Base-by-base conservation (phyloP, 345 rosid genomes). In the Linum lewisii region DNA sequence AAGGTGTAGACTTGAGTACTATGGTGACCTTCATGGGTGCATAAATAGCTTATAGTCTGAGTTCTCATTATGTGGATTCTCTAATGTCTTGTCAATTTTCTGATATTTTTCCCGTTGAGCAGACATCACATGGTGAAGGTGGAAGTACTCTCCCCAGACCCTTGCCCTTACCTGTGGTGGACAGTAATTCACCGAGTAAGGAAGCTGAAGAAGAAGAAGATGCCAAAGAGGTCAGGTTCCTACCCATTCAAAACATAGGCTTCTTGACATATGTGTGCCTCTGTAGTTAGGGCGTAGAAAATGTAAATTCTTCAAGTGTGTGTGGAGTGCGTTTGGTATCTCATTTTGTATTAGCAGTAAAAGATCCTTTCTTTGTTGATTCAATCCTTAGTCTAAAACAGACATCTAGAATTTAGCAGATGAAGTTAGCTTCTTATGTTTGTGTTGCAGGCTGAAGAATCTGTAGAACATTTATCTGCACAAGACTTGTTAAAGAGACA, bases 81-180 rank as follows among this genome's bases (percentile, higher is more conserved):
- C 45, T 49, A 29, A 29, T 29, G 34, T 67, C 67, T 67, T 65
- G 59, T 51, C 42, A 65, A 58, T 14, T 63, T 26, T 54, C 58
- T 62, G 9, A 29, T 67, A 11, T 57, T 64, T 69, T 23, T 60
- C 3, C n/a, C 5, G 8, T 4, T 57, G 56, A 47, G 72, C 88
- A 89, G 92, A 69, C 78, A 42, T 85, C 73, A 54, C 73, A 66
- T 68, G 79, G 74, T 15, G 83, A 81, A 62, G 58, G 67, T 52
- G 68, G 70, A 66, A 85, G 74, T 68, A 69, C 80, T 69, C 84
- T 93, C 50, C 95, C 99, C 11, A 83, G 76, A 63, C 99, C 99
- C 32, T 72, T 73, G 71, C 88, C 98, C 18, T 32, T 73, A 63
- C 70, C 77, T 16, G 67, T 65, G 36, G 58, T 47, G 4, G 85